Base-by-base conservation (phyloP, 208 protist species). In the Acanthamoeba sp. region DNA sequence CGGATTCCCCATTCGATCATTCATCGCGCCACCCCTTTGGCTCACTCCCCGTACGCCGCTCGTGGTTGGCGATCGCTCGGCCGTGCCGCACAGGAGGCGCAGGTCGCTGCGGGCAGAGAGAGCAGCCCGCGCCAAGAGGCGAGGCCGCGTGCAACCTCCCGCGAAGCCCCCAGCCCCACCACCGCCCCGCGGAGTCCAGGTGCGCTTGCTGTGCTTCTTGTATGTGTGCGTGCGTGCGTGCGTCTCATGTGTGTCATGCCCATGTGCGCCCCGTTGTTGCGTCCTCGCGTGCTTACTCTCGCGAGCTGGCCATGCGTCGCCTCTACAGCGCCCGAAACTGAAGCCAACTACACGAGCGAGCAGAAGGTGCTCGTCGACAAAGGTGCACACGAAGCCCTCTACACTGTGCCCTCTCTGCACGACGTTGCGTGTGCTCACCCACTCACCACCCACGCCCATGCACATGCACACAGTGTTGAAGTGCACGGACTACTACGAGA, bases 401-500 rank as follows among this genome's bases (percentile, higher is more conserved):
- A 1, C 45, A 16, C 45, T 3, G 7, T 3, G 6, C 48, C 48
- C 14, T 52, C 14, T 12, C 24, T 27, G 14, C n/a, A n/a, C n/a
- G n/a, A n/a, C 24, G 27, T 12, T 69, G 1, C 59, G 27, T 34
- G 20, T 66, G 57, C n/a, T 32, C 57, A 5, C 57, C 10, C 14
- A 10, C 52, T 59, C 52, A 59, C 20, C 52, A 24, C 52, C 14
- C 52, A 24, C 20, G 20, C 20, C 52, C 14, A 24, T 20, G 52
- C 20, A 59, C 57, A 24, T 66, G 4, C 10, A 32, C 29, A 9
- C 38, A 80, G 71, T 80, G 71, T 32, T 80, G 24, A 36, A 20
- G 55, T 95, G 91, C 55, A 95, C 92, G 48, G 78, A 40, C 34
- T 94, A 94, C 78, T 95, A 95, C 64, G 95, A 92, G 7, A 87